Evolutionary conservation across 345 rosid genomes (phyloP).

Genomic region (Eucalyptus caleyi): DNA sequence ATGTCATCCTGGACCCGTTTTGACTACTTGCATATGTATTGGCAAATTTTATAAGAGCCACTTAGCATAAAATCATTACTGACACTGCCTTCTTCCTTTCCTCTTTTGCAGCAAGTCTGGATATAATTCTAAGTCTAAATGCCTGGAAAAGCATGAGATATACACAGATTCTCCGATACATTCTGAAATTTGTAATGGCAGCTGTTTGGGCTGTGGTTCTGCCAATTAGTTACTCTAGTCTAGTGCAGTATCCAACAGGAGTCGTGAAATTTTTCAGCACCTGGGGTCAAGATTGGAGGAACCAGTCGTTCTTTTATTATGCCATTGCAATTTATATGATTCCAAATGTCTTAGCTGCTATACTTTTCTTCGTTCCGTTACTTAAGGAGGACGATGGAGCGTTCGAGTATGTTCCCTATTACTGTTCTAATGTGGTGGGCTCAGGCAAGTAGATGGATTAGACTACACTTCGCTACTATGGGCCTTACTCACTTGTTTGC

Average conservation of each 20-base stretch:
- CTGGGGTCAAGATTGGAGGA: conserved; percentile 61
- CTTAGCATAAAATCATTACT: too few species aligned
- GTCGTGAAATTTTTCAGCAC: conserved; percentile 56
- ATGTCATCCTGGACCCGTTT: too few species aligned
- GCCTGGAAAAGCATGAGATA: conserved; percentile 87
- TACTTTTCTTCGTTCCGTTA: conserved; percentile 61
- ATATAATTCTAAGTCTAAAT: conserved; percentile 63
- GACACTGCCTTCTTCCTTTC: too few species aligned
- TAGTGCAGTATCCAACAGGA: conserved; percentile 79
- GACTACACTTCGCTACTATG: too few species aligned
- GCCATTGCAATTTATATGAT: conserved; percentile 74
- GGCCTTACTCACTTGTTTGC: too few species aligned
- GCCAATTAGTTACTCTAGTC: conserved; percentile 68
- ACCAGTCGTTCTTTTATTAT: conserved; percentile 52
- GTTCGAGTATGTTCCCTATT: conserved; percentile 34
- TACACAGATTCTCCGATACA: conserved; percentile 69
- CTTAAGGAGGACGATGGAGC: conserved; percentile 75
- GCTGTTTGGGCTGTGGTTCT: conserved; percentile 79
- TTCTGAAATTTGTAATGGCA: conserved; percentile 67
- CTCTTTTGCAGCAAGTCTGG: conserved; percentile 15
- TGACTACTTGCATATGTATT: too few species aligned
- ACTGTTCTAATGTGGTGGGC: too few species aligned
- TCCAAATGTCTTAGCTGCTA: conserved; percentile 67
- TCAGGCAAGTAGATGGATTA: too few species aligned
- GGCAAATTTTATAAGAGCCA: too few species aligned